Evolutionary conservation across 768 basidiomycete species (phyloP).

Genomic region (Mycena filopes): DNA sequence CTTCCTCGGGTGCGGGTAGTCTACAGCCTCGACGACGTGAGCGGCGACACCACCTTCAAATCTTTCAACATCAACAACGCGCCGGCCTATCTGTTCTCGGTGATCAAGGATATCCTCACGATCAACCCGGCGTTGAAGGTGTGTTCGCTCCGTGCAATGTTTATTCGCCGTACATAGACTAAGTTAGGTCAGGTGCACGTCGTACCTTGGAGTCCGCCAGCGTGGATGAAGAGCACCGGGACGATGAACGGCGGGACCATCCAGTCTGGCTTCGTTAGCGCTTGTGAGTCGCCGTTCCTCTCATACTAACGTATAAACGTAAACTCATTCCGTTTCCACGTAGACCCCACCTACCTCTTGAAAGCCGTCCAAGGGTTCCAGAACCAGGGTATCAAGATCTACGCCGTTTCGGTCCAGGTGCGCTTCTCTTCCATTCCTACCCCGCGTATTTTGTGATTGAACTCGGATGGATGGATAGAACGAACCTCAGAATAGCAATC

Average conservation of each 20-base stretch:
- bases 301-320: neutral
- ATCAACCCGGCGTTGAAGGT: slow-evolving; percentile 56
- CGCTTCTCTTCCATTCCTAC: slow-evolving; percentile 41
- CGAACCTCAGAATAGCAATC: slow-evolving; percentile 65
- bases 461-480: slow-evolving; percentile 53
- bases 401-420: slow-evolving; percentile 65
- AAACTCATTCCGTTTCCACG: slow-evolving; percentile 49
- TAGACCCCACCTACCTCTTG: slow-evolving; percentile 78
- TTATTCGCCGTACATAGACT: neutral
- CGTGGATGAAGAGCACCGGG: slow-evolving; percentile 79
- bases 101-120: slow-evolving; percentile 69
- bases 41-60: slow-evolving; percentile 67
- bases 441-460: slow-evolving; percentile 86
- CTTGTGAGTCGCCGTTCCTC: neutral
- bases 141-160: slow-evolving; percentile 29
- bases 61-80: slow-evolving; percentile 69
- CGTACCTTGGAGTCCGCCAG: slow-evolving; percentile 85
- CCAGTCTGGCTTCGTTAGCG: slow-evolving; percentile 51
- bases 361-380: slow-evolving; percentile 78
- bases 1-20: slow-evolving; percentile 44
- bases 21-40: slow-evolving; percentile 73
- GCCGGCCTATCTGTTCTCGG: slow-evolving; percentile 72
- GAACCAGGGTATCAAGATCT: slow-evolving; percentile 65
- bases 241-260: slow-evolving; percentile 77
- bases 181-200: slow-evolving; percentile 55